These are phyloP conservation scores for Saraca asoca DNA, from an alignment of 331 rosid species.

Conservation along the genomic window DNA sequence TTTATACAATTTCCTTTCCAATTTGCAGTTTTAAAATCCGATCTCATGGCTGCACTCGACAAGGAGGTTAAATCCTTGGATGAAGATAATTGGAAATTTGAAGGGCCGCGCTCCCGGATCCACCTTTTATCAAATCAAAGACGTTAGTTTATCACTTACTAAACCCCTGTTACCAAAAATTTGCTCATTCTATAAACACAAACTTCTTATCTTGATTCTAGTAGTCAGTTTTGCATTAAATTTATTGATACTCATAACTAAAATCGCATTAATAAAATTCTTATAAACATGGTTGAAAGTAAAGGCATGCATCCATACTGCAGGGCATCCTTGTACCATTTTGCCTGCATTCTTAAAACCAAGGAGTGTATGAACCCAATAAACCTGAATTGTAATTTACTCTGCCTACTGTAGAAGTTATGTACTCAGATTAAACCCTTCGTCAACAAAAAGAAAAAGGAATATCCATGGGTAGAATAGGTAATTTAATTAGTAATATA, in stretches of 20 bases:
- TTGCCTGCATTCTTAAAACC: too few relatives aligned
- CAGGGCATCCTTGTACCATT: too few relatives aligned
- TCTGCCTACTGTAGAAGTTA: too few relatives aligned
- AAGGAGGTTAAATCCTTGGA: conserved; percentile 84
- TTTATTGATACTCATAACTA: too few relatives aligned
- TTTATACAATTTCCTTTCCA: conserved; percentile 28
- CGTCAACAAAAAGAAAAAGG: too few relatives aligned
- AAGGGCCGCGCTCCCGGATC: conserved; percentile 88
- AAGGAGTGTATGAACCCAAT: too few relatives aligned
- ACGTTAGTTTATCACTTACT: conserved; percentile 39
- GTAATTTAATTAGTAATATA: too few relatives aligned
- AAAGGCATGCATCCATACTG: not conserved
- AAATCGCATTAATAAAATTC: too few relatives aligned
- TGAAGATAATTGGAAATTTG: conserved; percentile 94
- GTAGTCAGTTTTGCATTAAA: not conserved
- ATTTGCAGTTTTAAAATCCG: conserved; percentile 66
- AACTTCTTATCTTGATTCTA: conserved; percentile 14
- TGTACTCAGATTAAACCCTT: too few relatives aligned
- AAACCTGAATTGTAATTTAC: too few relatives aligned
- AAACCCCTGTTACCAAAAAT: conserved; percentile 4
- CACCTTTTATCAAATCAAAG: conserved; percentile 70
- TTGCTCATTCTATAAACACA: not conserved
- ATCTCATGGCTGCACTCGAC: conserved; percentile 83
- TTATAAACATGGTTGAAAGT: not conserved
- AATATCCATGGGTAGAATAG: too few relatives aligned